Evolutionary conservation across 1,139 yeast genomes (phyloP), one percentile per base, ranked within the genome.

Genomic region (Zygosaccharomyces pseudobailii): DNA sequence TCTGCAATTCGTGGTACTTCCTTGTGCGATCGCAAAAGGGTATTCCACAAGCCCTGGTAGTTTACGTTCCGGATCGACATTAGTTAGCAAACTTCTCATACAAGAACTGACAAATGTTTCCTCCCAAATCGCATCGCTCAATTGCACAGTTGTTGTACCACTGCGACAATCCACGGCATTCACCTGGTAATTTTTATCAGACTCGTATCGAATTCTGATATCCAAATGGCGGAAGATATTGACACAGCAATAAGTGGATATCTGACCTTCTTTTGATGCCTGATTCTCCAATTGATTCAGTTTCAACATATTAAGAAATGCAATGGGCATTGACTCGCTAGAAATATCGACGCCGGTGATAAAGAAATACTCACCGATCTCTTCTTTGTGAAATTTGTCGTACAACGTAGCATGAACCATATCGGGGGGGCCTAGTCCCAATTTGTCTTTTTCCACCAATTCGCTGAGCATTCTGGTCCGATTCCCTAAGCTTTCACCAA

Each of bases 401-500:
- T 67, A 70, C 46, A 72, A 75, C 28, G 83, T 71, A 23, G 81
- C 62, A 61, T 87, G 95, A 43, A 95, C 86, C 55, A 92, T 72
- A 70, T 92, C 97, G 5, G 96, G 90, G 0, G 96, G 96, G 0
- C 98, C 98, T 45, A 92, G 45, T 3, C 64, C 62, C 31, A 67
- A 48, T 21, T 50, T 54, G 25, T 53, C 64, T 21, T 42, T 34
- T 8, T 36, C 44, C 2, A 45, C 49, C 41, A 61, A 37, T n/a
- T 50, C 55, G 24, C 48, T 47, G 31, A 62, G 40, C 21, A 58
- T 40, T 8, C 51, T 42, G 6, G 55, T 53, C 39, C 67, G 52
- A 20, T 51, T 49, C 3, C 61, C 62, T 38, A 61, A 46, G 43
- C 62, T 55, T 40, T 63, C 66, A 1, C 66, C 67, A 44, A 56